Conservation (phyloP, 176 grass and related monocot species). For the Bothriochloa decipiens region DNA sequence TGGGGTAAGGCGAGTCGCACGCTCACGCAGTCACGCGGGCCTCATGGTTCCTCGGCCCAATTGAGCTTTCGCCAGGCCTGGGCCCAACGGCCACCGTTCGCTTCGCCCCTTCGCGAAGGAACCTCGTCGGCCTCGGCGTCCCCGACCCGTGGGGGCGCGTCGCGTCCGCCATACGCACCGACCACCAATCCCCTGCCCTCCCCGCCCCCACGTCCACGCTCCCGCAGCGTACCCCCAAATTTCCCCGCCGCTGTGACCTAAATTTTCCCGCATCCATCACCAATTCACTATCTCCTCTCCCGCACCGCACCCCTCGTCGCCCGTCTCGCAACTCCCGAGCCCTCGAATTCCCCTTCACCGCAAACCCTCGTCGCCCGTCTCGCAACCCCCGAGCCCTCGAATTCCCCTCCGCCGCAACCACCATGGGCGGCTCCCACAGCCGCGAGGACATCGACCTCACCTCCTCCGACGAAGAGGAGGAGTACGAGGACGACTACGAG, state of each 20-base stretch:
- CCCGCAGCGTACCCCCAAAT: neutral
- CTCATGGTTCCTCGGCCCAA: neutral
- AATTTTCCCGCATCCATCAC: conserved; percentile 17
- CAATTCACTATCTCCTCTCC: neutral
- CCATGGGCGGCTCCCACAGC: conserved; percentile 89
- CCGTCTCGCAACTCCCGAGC: neutral
- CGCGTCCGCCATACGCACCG: conserved; percentile 45
- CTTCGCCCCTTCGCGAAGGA: conserved; percentile 32
- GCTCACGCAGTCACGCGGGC: neutral
- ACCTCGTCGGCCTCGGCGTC: conserved; percentile 12
- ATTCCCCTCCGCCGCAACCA: conserved; percentile 26
- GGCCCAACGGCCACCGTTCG: neutral
- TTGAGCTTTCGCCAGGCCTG: neutral
- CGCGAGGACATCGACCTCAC: conserved; percentile 82
- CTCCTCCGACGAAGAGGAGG: conserved; percentile 60
- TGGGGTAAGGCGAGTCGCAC: neutral
- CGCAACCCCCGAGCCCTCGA: neutral
- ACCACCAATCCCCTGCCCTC: conserved; percentile 1
- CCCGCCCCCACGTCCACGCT: neutral
- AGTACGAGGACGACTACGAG: conserved; percentile 52
- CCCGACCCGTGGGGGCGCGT: conserved; percentile 34
- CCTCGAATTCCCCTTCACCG: conserved; percentile 24
- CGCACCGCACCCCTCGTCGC: neutral
- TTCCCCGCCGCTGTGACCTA: neutral
- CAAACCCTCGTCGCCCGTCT: neutral